Percentiles rank a stretch among this genome's conserved stretches.
Evolutionary conservation across 2,329 filamentous ascomycete genomes (phyloP).

Genomic region (Botrytis elliptica): DNA sequence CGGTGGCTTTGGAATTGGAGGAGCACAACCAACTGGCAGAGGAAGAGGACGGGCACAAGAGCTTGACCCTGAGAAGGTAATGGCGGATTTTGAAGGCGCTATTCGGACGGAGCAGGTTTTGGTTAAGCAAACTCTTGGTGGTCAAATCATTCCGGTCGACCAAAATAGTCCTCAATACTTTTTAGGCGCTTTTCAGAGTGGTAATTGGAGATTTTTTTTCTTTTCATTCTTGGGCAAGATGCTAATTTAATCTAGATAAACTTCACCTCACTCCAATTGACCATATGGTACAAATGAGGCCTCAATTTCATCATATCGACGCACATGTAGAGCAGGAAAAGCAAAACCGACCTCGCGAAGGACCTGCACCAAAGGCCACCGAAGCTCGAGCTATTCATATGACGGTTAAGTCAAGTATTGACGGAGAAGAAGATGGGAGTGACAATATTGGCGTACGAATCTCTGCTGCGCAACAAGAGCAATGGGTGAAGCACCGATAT

Average conservation of each 20-base stretch:
- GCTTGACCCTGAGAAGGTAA: slow-evolving; percentile 36
- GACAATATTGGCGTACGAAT: slow-evolving; percentile 76
- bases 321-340: slow-evolving; percentile 67
- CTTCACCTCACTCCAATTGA: slow-evolving; percentile 83
- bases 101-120: slow-evolving; percentile 70
- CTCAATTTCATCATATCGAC: slow-evolving; percentile 91
- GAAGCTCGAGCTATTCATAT: slow-evolving; percentile 80
- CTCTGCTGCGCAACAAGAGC: slow-evolving; percentile 74
- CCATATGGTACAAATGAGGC: slow-evolving; percentile 82
- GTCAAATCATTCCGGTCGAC: slow-evolving; percentile 68
- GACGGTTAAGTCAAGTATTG: slow-evolving; percentile 74
- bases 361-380: slow-evolving; percentile 32
- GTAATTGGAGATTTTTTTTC: slow-evolving; percentile 48
- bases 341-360: slow-evolving; percentile 44
- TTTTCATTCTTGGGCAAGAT: not conserved
- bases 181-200: slow-evolving; percentile 83
- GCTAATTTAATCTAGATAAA: slow-evolving; percentile 56
- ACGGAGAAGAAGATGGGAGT: slow-evolving; percentile 62
- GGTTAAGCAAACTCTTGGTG: slow-evolving; percentile 79
- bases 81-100: slow-evolving; percentile 63
- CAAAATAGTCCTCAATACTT: slow-evolving; percentile 69
- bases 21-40: slow-evolving; percentile 39
- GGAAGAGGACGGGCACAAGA: slow-evolving; percentile 43
- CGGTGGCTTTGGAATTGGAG: slow-evolving; percentile 68
- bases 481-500: slow-evolving; percentile 78